A percentile compares a stretch with the other conserved stretches of the same genome.
Evolutionary conservation across 2,329 filamentous ascomycete species (phyloP).

Genomic region (Diaporthe sp.): DNA sequence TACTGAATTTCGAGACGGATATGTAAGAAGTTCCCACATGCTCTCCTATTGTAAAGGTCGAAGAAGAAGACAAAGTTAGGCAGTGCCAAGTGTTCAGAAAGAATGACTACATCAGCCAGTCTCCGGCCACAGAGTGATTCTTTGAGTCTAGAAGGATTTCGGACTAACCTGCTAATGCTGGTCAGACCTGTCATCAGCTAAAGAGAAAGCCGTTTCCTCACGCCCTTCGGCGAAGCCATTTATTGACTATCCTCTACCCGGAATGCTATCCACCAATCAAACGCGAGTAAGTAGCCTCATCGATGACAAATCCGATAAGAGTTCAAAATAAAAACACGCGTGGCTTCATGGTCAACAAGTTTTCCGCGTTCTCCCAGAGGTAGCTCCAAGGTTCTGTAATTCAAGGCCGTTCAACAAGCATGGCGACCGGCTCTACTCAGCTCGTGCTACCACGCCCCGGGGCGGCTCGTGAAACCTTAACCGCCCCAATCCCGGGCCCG

Average conservation of each 20-base stretch:
- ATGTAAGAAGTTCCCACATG: too few species aligned
- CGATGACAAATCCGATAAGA: slow-evolving; percentile 17
- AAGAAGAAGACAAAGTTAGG: too few species aligned
- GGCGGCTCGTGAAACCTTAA: background rate
- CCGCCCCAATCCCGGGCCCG: slow-evolving; percentile 51
- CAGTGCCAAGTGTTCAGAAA: background rate
- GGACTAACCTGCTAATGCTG: background rate
- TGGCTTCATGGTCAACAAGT: background rate
- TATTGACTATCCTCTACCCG: background rate
- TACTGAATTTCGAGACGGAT: background rate
- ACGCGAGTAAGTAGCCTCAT: background rate
- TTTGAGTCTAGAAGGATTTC: too few species aligned
- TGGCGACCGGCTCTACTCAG: slow-evolving; percentile 9
- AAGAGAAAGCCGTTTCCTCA: background rate
- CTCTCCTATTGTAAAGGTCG: too few species aligned
- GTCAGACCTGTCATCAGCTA: background rate
- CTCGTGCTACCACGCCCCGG: slow-evolving; percentile 37
- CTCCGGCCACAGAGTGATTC: too few species aligned
- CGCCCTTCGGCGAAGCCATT: background rate
- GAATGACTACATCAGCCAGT: too few species aligned
- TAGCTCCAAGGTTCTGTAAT: rapidly evolving
- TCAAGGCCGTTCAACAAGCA: background rate
- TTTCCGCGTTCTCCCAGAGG: rapidly evolving
- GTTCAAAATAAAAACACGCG: background rate
- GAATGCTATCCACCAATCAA: slow-evolving; percentile 1